phyloP scores from a whole-genome alignment of 139 green algal species.

The Yamagishiella unicocca region DNA sequence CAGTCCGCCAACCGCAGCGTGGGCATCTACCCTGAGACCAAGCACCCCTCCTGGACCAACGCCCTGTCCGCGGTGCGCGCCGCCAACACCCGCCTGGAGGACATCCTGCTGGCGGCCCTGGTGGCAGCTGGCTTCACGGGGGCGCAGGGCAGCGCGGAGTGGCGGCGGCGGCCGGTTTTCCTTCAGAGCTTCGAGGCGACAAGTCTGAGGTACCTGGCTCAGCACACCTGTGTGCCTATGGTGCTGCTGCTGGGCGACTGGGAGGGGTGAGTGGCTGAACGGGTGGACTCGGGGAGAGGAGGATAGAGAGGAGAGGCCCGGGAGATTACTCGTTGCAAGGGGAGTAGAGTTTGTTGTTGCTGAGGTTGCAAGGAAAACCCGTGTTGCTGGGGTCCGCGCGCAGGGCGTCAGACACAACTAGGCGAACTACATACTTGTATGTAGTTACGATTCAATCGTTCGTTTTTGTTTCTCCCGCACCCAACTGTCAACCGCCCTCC shows the following conservation, averaged over 20 bases:
- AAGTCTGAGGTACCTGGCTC: conserved; percentile 30
- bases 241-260: conserved; percentile 41
- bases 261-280: conserved; percentile 43
- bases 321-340: too few relatives aligned
- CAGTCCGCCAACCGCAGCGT: conserved; percentile 39
- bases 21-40: conserved; percentile 70
- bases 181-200: conserved; percentile 39
- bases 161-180: conserved; percentile 27
- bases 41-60: conserved; percentile 66
- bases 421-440: too few relatives aligned
- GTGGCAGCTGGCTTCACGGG: not conserved
- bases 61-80: not conserved
- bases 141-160: conserved; percentile 3
- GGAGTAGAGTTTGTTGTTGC: too few relatives aligned
- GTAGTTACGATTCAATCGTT: too few relatives aligned
- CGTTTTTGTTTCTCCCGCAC: too few relatives aligned
- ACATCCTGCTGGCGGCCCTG: conserved; percentile 32
- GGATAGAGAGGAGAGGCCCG: too few relatives aligned
- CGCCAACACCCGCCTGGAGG: conserved; percentile 33
- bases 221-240: conserved; percentile 3
- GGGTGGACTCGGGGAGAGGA: too few relatives aligned
- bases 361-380: too few relatives aligned
- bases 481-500: too few relatives aligned
- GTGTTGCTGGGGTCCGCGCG: too few relatives aligned
- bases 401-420: too few relatives aligned